Conservation (phyloP, 2,329 filamentous ascomycete genomes). For the Massarina eburnea region DNA sequence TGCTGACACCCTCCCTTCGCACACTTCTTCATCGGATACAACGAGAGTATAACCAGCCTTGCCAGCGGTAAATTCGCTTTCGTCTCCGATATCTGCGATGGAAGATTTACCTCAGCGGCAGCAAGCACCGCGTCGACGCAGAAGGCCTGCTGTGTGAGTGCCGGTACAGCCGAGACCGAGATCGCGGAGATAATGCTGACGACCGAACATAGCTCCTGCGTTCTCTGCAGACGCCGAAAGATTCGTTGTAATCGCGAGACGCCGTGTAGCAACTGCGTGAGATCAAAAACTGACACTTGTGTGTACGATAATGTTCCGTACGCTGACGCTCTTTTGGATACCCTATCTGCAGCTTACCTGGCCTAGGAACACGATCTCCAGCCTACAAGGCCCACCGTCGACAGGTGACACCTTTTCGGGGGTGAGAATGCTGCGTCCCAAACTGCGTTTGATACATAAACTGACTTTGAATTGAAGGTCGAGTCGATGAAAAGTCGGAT, state of each 20-base stretch:
- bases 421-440: too few relatives aligned
- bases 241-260: slow-evolving; percentile 61
- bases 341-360: too few relatives aligned
- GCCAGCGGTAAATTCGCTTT: too few relatives aligned
- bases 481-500: slow-evolving; percentile 42
- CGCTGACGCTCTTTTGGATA: too few relatives aligned
- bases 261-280: slow-evolving; percentile 63
- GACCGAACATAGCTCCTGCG: slow-evolving; percentile 51
- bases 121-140: slow-evolving; percentile 24
- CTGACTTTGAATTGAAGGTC: too few relatives aligned
- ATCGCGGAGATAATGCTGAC: slow-evolving; percentile 6
- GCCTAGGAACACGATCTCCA: too few relatives aligned
- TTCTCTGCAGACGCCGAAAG: slow-evolving; percentile 62
- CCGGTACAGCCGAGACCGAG: neutral
- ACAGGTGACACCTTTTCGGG: too few relatives aligned
- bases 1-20: too few relatives aligned
- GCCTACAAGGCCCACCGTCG: too few relatives aligned
- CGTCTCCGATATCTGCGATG: neutral
- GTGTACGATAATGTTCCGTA: slow-evolving; percentile 47
- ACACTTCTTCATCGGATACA: neutral
- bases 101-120: neutral
- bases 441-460: too few relatives aligned
- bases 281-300: slow-evolving; percentile 58
- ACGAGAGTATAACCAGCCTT: too few relatives aligned
- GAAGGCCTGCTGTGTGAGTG: slow-evolving; percentile 49